These are phyloP conservation scores for Porcisia hertigi DNA, from an alignment of 208 protist genomes.

Conservation along the genomic window DNA sequence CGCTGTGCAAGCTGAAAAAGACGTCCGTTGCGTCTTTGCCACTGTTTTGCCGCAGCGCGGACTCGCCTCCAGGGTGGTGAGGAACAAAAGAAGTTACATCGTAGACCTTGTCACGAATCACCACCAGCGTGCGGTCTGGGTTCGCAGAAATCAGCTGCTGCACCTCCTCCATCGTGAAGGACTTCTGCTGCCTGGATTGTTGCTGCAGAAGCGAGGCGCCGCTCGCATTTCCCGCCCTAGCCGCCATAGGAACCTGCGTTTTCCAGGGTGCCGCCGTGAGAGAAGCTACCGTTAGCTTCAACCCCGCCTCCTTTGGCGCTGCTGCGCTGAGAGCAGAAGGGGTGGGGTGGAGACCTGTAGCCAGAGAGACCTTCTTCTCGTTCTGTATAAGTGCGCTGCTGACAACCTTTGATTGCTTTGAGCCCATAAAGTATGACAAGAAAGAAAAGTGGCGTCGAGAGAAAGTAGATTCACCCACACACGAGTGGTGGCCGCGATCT, in stretches of 20 bases:
- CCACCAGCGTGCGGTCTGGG: conserved; percentile 28
- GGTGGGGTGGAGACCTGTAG: too few species aligned
- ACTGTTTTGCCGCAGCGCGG: conserved; percentile 36
- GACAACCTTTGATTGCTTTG: not conserved
- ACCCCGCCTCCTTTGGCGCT: not conserved
- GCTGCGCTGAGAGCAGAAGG: not conserved
- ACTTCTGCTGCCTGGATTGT: not conserved
- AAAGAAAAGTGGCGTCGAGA: not conserved
- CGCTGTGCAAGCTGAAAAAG: conserved; percentile 38
- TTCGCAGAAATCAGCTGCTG: conserved; percentile 22
- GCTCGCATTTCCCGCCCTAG: too few species aligned
- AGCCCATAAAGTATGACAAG: conserved; percentile 2
- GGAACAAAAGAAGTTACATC: conserved; percentile 77
- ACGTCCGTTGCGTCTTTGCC: conserved; percentile 42
- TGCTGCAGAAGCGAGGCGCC: not conserved
- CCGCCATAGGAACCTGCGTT: not conserved
- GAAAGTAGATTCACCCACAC: not conserved
- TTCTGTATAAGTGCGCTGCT: not conserved
- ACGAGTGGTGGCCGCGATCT: not conserved
- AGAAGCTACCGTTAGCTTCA: not conserved
- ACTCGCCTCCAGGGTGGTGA: conserved; percentile 77
- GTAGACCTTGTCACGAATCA: conserved; percentile 85
- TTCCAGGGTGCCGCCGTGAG: not conserved
- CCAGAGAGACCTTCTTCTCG: not conserved
- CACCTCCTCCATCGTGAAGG: conserved; percentile 21